phyloP scores from a whole-genome alignment of 2,329 filamentous ascomycete genomes.

The Colletotrichum nymphaeae region DNA sequence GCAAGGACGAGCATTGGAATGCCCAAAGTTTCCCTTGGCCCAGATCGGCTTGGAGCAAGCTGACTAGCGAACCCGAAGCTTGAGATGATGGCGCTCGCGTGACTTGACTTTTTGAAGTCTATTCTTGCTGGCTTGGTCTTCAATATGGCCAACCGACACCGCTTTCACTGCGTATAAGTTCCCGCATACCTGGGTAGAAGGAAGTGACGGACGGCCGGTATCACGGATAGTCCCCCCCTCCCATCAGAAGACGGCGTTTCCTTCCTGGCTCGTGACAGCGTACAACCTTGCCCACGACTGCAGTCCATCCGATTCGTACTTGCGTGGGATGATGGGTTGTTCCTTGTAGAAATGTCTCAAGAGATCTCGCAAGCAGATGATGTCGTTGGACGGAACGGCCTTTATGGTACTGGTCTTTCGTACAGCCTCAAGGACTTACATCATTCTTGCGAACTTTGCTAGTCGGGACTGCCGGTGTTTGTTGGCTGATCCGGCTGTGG shows the following conservation, averaged over 20 bases:
- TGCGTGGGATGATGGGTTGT: background rate
- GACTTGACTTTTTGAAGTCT: background rate
- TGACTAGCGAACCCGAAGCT: background rate
- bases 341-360: background rate
- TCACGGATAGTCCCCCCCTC: background rate
- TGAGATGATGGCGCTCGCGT: background rate
- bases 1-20: background rate
- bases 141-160: background rate
- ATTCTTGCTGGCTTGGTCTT: background rate
- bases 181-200: background rate
- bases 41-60: background rate
- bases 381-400: background rate
- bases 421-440: background rate
- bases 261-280: background rate
- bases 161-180: background rate
- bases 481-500: no score
- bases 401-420: background rate
- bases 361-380: background rate
- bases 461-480: background rate
- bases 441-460: background rate
- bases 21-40: conserved; percentile 1
- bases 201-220: background rate
- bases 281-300: background rate
- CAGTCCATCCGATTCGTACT: background rate
- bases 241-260: background rate